A percentile compares a stretch with the other conserved stretches of the same genome.
phyloP scores from a whole-genome alignment of 139 green algal genomes.

The Yamagishiella unicocca region DNA sequence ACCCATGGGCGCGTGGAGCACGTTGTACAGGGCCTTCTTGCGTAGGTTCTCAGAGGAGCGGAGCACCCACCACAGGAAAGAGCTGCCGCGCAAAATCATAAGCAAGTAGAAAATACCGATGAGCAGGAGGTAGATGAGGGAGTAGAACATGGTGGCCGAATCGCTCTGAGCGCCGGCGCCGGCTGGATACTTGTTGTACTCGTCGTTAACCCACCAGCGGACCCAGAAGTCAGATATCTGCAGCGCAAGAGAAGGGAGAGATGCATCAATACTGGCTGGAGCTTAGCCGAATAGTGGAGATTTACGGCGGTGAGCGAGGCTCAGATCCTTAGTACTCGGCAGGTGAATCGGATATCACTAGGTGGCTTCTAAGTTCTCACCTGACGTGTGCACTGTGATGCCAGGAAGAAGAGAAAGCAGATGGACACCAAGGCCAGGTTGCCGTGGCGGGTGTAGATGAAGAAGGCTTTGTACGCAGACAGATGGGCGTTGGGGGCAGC shows the following conservation, averaged over 20 bases:
- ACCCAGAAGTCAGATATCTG: conserved; percentile 57
- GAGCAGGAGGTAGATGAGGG: conserved; percentile 60
- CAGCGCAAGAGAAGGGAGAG: too few species aligned
- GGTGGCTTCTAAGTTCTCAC: background rate
- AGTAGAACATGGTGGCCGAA: conserved; percentile 56
- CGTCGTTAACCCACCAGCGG: conserved; percentile 43
- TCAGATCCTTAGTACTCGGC: too few species aligned
- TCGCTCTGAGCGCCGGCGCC: background rate
- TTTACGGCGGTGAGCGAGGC: too few species aligned
- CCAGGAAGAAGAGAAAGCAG: conserved; percentile 68
- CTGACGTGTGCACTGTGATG: conserved; percentile 62
- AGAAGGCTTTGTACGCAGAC: conserved; percentile 20
- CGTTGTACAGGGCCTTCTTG: conserved; percentile 34
- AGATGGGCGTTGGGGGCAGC: background rate
- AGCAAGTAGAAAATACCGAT: conserved; percentile 58
- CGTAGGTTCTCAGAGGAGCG: conserved; percentile 52
- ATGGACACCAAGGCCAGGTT: conserved; percentile 48
- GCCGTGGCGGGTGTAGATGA: conserved; percentile 56
- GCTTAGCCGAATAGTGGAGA: too few species aligned
- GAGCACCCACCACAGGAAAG: conserved; percentile 62
- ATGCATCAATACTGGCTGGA: too few species aligned
- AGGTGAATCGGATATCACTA: too few species aligned
- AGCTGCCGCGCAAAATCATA: conserved; percentile 68
- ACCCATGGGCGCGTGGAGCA: conserved; percentile 68
- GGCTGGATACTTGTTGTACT: conserved; percentile 27